These are phyloP conservation scores for Helotiales sp. DNA, from an alignment of 2,329 filamentous ascomycete genomes.

Conservation along the genomic window DNA sequence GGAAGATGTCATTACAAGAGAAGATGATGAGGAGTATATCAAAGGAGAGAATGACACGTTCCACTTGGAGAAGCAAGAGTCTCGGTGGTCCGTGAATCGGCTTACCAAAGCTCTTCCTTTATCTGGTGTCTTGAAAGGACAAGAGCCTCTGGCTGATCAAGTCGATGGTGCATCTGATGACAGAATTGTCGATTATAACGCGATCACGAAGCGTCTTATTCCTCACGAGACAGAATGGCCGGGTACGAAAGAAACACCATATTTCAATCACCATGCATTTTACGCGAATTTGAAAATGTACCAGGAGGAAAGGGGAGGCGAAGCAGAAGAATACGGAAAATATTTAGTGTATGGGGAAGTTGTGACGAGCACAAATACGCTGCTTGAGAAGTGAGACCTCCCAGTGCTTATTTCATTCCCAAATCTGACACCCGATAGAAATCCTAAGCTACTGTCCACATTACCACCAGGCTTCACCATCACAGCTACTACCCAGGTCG, in stretches of 20 bases:
- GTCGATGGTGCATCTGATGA: slow-evolving; percentile 50
- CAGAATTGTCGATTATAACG: slow-evolving; percentile 75
- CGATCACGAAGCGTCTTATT: slow-evolving; percentile 74
- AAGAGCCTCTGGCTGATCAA: slow-evolving; percentile 41
- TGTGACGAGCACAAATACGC: slow-evolving; percentile 89
- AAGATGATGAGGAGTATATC: slow-evolving; percentile 73
- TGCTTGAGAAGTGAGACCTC: slow-evolving; percentile 78
- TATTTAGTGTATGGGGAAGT: slow-evolving; percentile 87
- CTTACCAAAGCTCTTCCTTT: slow-evolving; percentile 57
- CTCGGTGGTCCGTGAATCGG: slow-evolving; percentile 61
- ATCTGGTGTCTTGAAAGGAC: slow-evolving; percentile 24
- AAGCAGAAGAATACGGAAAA: slow-evolving; percentile 73
- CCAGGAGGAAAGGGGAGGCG: slow-evolving; percentile 56
- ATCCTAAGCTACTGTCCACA: slow-evolving; percentile 74
- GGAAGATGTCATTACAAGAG: slow-evolving; percentile 69
- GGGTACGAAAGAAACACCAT: slow-evolving; percentile 74
- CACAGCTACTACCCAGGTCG: slow-evolving; percentile 85
- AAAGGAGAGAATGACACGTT: slow-evolving; percentile 85
- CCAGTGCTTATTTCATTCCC: slow-evolving; percentile 8
- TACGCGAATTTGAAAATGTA: slow-evolving; percentile 75
- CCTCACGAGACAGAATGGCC: slow-evolving; percentile 73
- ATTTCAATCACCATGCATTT: slow-evolving; percentile 83
- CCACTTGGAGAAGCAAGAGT: slow-evolving; percentile 70
- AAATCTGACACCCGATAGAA: slow-evolving; percentile 54
- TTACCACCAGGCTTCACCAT: slow-evolving; percentile 87